Evolutionary conservation across 805 yeast species (phyloP).

Genomic region (Hanseniaspora meyeri): DNA sequence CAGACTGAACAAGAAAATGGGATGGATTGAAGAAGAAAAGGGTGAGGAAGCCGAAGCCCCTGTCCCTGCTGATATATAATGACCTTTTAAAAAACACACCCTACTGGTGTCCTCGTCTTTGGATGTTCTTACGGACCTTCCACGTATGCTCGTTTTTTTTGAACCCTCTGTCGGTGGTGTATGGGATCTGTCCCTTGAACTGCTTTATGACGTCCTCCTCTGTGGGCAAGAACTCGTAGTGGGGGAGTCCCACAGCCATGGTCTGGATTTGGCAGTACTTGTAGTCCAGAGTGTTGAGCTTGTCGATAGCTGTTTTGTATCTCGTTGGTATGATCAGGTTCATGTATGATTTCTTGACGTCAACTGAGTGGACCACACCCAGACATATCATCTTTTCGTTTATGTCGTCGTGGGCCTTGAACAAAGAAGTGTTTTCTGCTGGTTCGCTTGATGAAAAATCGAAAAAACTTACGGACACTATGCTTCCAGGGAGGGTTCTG

Average conservation of each 20-base stretch:
- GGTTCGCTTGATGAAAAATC: neutral
- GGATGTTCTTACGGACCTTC: slow-evolving; percentile 45
- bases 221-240: slow-evolving; percentile 37
- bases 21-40: slow-evolving; percentile 42
- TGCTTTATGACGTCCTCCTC: slow-evolving; percentile 17
- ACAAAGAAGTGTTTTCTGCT: neutral
- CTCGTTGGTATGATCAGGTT: slow-evolving; percentile 46
- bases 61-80: neutral
- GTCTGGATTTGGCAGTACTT: slow-evolving; percentile 32
- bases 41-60: slow-evolving; percentile 18
- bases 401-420: neutral
- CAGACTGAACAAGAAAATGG: slow-evolving; percentile 56
- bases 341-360: slow-evolving; percentile 29
- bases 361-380: slow-evolving; percentile 57
- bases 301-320: slow-evolving; percentile 13
- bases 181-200: slow-evolving; percentile 16
- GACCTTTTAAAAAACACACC: neutral
- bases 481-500: slow-evolving; percentile 27
- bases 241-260: slow-evolving; percentile 48
- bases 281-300: slow-evolving; percentile 21
- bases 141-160: slow-evolving; percentile 41
- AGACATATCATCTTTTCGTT: slow-evolving; percentile 30
- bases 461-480: slow-evolving; percentile 21
- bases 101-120: slow-evolving; percentile 33
- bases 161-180: slow-evolving; percentile 15